Conservation (phyloP, 169 alveolate genomes). For the Plasmodium cynomolgi region DNA sequence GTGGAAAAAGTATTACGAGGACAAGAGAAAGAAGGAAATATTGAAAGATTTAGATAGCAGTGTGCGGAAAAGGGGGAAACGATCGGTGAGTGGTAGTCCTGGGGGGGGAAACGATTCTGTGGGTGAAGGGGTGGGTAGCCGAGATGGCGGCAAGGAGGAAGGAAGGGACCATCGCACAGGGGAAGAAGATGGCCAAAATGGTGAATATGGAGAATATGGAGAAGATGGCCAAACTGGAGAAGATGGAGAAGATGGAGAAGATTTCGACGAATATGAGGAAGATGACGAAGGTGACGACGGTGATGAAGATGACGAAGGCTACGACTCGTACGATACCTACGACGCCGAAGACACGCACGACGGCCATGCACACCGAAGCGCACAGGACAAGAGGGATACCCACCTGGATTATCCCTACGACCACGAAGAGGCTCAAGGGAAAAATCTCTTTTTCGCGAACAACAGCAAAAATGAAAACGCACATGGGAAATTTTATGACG, state of each 20-base stretch:
- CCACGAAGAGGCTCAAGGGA: background rate
- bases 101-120: background rate
- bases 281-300: background rate
- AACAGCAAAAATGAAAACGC: background rate
- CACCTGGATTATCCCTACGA: background rate
- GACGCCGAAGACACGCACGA: background rate
- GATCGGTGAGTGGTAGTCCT: background rate
- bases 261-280: background rate
- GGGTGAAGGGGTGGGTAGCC: background rate
- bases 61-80: background rate
- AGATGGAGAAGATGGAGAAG: background rate
- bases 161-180: background rate
- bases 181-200: background rate
- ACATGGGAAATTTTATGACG: background rate
- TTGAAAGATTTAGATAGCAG: conserved; percentile 40
- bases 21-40: conserved; percentile 50
- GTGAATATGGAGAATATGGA: background rate
- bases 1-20: conserved; percentile 46
- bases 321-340: background rate
- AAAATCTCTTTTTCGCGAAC: background rate
- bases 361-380: background rate
- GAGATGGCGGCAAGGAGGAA: background rate
- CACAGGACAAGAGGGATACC: background rate
- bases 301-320: background rate
- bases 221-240: background rate